These are phyloP conservation scores for Nakaseomyces nivariensis DNA, from an alignment of 1,139 yeast species.

Conservation along the genomic window DNA sequence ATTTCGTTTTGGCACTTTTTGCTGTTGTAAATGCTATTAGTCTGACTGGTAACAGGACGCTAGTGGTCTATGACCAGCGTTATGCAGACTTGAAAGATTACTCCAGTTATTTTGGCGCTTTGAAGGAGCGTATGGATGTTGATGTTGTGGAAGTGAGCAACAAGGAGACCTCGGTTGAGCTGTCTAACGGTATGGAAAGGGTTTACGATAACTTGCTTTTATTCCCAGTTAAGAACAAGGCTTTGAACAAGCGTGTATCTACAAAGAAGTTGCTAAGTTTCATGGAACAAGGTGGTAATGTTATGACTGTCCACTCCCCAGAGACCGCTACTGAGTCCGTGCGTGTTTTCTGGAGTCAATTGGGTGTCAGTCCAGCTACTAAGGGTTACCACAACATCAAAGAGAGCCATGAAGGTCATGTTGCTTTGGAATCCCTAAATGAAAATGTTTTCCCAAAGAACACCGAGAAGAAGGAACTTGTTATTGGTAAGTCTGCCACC, in stretches of 20 bases:
- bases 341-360: conserved; percentile 59
- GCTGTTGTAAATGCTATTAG: conserved; percentile 2
- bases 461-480: conserved; percentile 15
- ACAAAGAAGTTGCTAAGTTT: conserved; percentile 41
- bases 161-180: conserved; percentile 27
- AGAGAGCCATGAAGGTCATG: conserved; percentile 40
- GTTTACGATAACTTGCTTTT: conserved; percentile 45
- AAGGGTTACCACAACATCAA: conserved; percentile 58
- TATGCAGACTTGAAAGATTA: conserved; percentile 24
- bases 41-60: conserved; percentile 24
- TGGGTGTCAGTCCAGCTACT: conserved; percentile 82
- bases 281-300: conserved; percentile 59
- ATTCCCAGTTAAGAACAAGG: conserved; percentile 40
- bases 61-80: conserved; percentile 33
- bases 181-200: conserved; percentile 37
- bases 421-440: conserved; percentile 16
- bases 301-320: conserved; percentile 51
- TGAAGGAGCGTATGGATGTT: conserved; percentile 26
- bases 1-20: conserved; percentile 5
- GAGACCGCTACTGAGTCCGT: conserved; percentile 59
- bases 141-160: conserved; percentile 19
- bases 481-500: conserved; percentile 37
- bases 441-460: conserved; percentile 16
- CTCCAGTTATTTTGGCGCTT: conserved; percentile 27
- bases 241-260: conserved; percentile 36